Conservation (phyloP, 2,329 filamentous ascomycete species). For the Metarhizium album region DNA sequence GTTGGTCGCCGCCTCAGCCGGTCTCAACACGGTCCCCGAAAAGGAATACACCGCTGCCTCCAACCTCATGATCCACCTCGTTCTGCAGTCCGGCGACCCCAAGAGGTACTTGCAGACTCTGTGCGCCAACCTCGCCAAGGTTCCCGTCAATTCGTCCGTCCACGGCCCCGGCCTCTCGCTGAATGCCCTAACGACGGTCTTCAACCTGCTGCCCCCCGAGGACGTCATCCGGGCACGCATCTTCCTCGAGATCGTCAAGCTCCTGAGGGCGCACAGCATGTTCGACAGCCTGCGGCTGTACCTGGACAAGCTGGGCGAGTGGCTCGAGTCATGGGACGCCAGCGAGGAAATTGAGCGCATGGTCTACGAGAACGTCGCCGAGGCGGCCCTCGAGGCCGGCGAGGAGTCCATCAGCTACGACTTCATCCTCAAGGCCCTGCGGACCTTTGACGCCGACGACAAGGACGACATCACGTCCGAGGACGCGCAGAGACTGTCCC, state of each 20-base stretch:
- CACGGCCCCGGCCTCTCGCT: constrained; percentile 81
- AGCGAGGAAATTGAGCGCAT: constrained; percentile 75
- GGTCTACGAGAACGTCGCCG: constrained; percentile 72
- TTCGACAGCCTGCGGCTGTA: constrained; percentile 80
- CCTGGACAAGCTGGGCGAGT: constrained; percentile 69
- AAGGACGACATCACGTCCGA: constrained; percentile 45
- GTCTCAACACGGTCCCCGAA: constrained; percentile 78
- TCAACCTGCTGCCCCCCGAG: constrained; percentile 76
- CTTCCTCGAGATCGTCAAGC: constrained; percentile 76
- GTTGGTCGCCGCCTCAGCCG: constrained; percentile 68
- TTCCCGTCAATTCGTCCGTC: constrained; percentile 72
- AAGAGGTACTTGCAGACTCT: constrained; percentile 80
- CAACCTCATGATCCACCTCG: constrained; percentile 91
- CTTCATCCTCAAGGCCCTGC: constrained; percentile 53
- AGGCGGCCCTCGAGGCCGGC: constrained; percentile 66
- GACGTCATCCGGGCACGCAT: constrained; percentile 82
- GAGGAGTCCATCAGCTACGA: constrained; percentile 61
- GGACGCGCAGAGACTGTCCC: constrained; percentile 49
- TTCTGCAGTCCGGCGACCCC: constrained; percentile 74
- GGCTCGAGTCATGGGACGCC: constrained; percentile 75
- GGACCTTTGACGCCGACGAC: constrained; percentile 47
- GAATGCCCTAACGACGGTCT: constrained; percentile 85
- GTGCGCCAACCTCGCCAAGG: constrained; percentile 81
- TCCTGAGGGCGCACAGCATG: constrained; percentile 63
- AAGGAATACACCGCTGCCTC: constrained; percentile 95